These are phyloP conservation scores for Pichia cabralensis DNA, from an alignment of 805 yeast species.

Conservation along the genomic window DNA sequence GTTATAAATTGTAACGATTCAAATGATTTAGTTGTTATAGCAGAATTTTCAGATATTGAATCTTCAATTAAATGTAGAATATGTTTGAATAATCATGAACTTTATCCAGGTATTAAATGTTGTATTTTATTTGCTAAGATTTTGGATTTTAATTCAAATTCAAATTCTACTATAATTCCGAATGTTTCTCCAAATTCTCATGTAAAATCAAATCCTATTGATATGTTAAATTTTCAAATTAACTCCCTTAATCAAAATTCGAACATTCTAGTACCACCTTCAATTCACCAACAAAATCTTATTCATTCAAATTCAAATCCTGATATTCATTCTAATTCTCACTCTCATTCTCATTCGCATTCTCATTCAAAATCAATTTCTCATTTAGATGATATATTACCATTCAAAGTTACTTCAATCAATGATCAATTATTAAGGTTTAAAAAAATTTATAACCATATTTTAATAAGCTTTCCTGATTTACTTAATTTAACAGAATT, in stretches of 20 bases:
- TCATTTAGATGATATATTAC: too few species aligned
- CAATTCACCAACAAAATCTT: constrained; percentile 1
- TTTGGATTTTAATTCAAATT: constrained; percentile 7
- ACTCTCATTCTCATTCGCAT: not conserved
- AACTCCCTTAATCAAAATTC: too few species aligned
- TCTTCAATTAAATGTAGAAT: constrained; percentile 74
- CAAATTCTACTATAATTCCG: too few species aligned
- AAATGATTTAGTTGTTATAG: constrained; percentile 39
- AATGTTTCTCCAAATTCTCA: too few species aligned
- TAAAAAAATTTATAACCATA: too few species aligned
- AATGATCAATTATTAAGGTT: too few species aligned
- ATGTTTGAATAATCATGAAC: constrained; percentile 70
- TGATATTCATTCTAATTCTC: not conserved
- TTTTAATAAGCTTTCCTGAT: too few species aligned
- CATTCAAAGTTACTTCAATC: too few species aligned
- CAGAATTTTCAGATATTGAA: constrained; percentile 64
- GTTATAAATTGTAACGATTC: constrained; percentile 37
- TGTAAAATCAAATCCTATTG: too few species aligned
- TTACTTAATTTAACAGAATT: too few species aligned
- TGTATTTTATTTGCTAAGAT: constrained; percentile 80
- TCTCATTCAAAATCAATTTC: too few species aligned
- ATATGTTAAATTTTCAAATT: too few species aligned
- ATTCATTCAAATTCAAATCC: constrained; percentile 1
- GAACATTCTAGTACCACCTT: not conserved
- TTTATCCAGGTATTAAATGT: constrained; percentile 69